Conservation (phyloP, 1,284 basidiomycete genomes). For the Cerrena zonata region DNA sequence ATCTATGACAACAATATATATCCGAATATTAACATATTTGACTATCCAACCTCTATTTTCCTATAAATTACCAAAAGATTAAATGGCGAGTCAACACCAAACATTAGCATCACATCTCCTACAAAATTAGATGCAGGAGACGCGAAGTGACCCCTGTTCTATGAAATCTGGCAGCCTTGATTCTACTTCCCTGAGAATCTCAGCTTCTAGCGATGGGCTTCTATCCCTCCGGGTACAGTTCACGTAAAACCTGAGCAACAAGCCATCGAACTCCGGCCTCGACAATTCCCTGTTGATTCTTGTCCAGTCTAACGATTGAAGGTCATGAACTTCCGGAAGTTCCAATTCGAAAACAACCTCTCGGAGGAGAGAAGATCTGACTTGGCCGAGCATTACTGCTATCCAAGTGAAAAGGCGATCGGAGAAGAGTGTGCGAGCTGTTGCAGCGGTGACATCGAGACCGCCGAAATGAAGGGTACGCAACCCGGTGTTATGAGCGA, state of each 20-base stretch:
- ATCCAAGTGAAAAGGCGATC: constrained; percentile 16
- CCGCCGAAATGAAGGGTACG: constrained; percentile 27
- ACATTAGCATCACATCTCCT: background rate
- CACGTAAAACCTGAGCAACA: constrained; percentile 24
- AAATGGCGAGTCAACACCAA: background rate
- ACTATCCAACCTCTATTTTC: background rate
- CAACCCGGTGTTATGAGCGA: constrained; percentile 26
- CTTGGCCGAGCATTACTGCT: constrained; percentile 14
- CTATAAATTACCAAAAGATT: background rate
- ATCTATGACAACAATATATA: too few relatives aligned
- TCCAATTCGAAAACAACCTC: constrained; percentile 25
- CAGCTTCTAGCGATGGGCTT: constrained; percentile 12
- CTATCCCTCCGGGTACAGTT: constrained; percentile 14
- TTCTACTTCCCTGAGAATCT: constrained; percentile 18
- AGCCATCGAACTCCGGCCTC: constrained; percentile 22
- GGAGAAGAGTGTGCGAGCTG: constrained; percentile 22
- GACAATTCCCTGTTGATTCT: constrained; percentile 24
- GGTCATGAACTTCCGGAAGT: constrained; percentile 19
- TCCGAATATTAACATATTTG: too few relatives aligned
- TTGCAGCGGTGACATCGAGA: constrained; percentile 20
- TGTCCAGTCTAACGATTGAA: constrained; percentile 26
- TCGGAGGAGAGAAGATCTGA: constrained; percentile 13
- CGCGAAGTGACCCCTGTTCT: constrained; percentile 20
- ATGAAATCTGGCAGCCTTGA: constrained; percentile 19
- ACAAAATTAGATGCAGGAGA: constrained; percentile 20